phyloP scores from a whole-genome alignment of 305 asterid species.

The Rubia balearica region DNA sequence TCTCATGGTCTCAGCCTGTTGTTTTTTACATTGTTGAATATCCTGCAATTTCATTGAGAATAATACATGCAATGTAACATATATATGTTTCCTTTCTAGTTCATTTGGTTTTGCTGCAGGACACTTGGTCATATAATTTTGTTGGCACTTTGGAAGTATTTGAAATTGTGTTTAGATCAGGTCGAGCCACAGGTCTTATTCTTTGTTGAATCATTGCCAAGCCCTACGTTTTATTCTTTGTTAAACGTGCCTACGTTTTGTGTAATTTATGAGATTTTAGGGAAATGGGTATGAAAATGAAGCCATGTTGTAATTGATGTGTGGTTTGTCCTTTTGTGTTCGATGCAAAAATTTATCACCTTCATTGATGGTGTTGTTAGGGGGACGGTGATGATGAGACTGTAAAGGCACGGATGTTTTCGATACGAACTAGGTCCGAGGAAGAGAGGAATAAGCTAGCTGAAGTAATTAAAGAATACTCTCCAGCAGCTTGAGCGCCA shows the following conservation, averaged over 20 bases:
- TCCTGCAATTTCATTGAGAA: not conserved
- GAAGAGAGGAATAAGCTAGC: conserved; percentile 79
- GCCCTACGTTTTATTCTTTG: not conserved
- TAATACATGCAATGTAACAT: not conserved
- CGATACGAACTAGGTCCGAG: conserved; percentile 59
- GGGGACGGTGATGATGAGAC: conserved; percentile 53
- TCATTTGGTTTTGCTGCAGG: not conserved
- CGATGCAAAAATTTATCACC: not conserved
- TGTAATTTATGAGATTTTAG: not conserved
- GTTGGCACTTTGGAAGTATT: not conserved
- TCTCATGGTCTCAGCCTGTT: not conserved
- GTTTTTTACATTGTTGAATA: not conserved
- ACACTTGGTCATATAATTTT: not conserved
- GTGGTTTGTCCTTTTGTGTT: not conserved
- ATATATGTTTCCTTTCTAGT: not conserved
- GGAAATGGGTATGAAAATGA: not conserved
- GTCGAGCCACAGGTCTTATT: not conserved
- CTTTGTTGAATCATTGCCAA: not conserved
- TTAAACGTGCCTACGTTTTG: not conserved
- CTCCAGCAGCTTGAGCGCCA: conserved; percentile 45
- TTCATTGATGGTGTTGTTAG: conserved; percentile 25
- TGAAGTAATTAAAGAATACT: conserved; percentile 63
- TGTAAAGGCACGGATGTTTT: conserved; percentile 70
- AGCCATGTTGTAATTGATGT: not conserved
- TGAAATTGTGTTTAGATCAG: not conserved